These are phyloP conservation scores for Zygosaccharomyces kombuchaensis DNA, from an alignment of 805 yeast genomes.

Conservation along the genomic window DNA sequence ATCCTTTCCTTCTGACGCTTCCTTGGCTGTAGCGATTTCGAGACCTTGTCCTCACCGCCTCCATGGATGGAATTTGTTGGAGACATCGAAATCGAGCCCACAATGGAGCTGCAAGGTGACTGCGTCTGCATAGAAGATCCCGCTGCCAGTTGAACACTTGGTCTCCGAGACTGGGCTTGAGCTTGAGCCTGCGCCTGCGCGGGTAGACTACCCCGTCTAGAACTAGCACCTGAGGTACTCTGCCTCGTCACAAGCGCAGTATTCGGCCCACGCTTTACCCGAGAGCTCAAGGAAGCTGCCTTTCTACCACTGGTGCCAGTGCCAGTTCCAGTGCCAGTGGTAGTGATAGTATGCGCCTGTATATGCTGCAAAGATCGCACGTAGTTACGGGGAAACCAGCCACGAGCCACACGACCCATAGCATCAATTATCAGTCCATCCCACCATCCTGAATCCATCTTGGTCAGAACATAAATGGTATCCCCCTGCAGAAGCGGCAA, in stretches of 20 bases:
- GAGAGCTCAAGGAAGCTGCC: background rate
- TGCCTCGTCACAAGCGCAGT: slow-evolving; percentile 3
- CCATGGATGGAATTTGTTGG: slow-evolving; percentile 6
- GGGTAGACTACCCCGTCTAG: slow-evolving; percentile 15
- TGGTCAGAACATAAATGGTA: slow-evolving; percentile 61
- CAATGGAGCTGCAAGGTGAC: slow-evolving; percentile 9
- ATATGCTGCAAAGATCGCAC: slow-evolving; percentile 13
- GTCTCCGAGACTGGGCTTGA: slow-evolving; percentile 9
- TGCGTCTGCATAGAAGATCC: slow-evolving; percentile 11
- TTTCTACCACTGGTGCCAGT: background rate
- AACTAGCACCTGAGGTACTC: slow-evolving; percentile 10
- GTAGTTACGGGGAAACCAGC: slow-evolving; percentile 81
- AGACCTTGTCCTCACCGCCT: background rate
- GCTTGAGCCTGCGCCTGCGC: slow-evolving; percentile 11
- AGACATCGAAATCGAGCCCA: slow-evolving; percentile 11
- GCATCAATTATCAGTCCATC: slow-evolving; percentile 55
- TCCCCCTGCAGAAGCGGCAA: slow-evolving; percentile 49
- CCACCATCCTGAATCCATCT: slow-evolving; percentile 77
- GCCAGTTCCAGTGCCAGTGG: slow-evolving; percentile 35
- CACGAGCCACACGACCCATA: slow-evolving; percentile 48
- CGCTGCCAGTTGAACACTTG: slow-evolving; percentile 7
- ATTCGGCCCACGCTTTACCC: slow-evolving; percentile 1
- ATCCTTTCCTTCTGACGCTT: slow-evolving; percentile 1
- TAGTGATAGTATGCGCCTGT: slow-evolving; percentile 23
- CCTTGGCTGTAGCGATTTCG: background rate